Conservation (phyloP, 129 eudicot genomes). For the Flaveria ramosissima region DNA sequence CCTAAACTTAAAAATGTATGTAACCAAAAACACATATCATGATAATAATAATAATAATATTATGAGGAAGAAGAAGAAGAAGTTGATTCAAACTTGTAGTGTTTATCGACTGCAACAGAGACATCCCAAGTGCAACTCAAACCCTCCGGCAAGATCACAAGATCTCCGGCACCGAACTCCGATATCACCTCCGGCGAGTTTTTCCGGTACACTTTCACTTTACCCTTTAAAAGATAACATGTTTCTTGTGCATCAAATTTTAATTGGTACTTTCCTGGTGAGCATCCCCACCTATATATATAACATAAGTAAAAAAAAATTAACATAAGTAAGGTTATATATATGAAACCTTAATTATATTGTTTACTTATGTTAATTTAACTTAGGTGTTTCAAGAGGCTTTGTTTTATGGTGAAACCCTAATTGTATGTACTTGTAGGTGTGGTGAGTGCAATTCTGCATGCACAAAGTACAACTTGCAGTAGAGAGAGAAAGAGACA, state of each 20-base stretch:
- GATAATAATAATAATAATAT: conserved; percentile 13
- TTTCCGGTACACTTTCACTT: conserved; percentile 77
- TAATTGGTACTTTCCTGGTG: conserved; percentile 87
- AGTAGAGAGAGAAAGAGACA: conserved; percentile 33
- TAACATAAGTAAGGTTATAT: neutral
- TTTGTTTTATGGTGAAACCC: conserved; percentile 2
- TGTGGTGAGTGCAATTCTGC: conserved; percentile 22
- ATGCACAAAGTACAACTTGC: conserved; percentile 23
- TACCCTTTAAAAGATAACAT: conserved; percentile 72
- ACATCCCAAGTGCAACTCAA: conserved; percentile 97
- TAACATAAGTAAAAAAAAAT: neutral
- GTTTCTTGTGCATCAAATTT: conserved; percentile 90
- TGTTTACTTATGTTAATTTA: no score
- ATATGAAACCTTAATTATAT: neutral
- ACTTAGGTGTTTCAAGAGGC: no score
- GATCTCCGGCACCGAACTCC: conserved; percentile 95
- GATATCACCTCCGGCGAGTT: conserved; percentile 60
- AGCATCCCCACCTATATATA: conserved; percentile 79
- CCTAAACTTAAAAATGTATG: neutral
- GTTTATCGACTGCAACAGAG: conserved; percentile 81
- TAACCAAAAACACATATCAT: neutral
- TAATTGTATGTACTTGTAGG: neutral
- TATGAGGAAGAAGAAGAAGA: conserved; percentile 43
- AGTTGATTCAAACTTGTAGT: conserved; percentile 86
- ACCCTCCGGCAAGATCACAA: conserved; percentile 81